Conservation (phyloP, 345 rosid species). For the Eucalyptus polybractea region DNA sequence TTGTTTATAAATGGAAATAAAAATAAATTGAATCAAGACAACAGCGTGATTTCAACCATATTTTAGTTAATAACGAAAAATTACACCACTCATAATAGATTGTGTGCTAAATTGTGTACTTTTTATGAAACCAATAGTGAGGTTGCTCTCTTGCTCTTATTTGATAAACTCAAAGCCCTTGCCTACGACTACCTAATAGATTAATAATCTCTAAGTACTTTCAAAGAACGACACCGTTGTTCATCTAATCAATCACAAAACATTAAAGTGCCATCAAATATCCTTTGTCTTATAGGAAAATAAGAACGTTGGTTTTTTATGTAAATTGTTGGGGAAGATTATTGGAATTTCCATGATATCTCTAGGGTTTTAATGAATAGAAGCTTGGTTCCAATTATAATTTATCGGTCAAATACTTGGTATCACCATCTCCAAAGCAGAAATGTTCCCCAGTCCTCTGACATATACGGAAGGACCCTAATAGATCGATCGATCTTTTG, state of each 20-base stretch:
- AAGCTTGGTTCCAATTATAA: not conserved
- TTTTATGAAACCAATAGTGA: too few relatives aligned
- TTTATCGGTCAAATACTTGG: not conserved
- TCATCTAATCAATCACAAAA: not conserved
- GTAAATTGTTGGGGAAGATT: not conserved
- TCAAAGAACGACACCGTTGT: accelerated
- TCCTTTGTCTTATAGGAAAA: not conserved
- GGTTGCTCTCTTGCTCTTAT: not conserved
- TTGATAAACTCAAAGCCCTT: not conserved
- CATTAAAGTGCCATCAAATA: not conserved
- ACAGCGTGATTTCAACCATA: too few relatives aligned
- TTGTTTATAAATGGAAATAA: too few relatives aligned
- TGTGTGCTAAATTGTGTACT: too few relatives aligned
- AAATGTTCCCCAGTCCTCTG: not conserved
- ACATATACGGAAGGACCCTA: not conserved
- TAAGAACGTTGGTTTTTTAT: not conserved
- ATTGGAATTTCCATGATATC: not conserved
- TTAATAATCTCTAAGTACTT: not conserved
- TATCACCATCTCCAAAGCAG: not conserved
- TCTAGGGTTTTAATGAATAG: not conserved
- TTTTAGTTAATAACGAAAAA: too few relatives aligned
- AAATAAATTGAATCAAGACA: too few relatives aligned
- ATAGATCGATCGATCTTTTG: not conserved
- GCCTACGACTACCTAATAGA: not conserved
- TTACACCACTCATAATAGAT: too few relatives aligned